Evolutionary conservation across 495 filamentous ascomycete species (phyloP).

Genomic region (Penicillium roqueforti): DNA sequence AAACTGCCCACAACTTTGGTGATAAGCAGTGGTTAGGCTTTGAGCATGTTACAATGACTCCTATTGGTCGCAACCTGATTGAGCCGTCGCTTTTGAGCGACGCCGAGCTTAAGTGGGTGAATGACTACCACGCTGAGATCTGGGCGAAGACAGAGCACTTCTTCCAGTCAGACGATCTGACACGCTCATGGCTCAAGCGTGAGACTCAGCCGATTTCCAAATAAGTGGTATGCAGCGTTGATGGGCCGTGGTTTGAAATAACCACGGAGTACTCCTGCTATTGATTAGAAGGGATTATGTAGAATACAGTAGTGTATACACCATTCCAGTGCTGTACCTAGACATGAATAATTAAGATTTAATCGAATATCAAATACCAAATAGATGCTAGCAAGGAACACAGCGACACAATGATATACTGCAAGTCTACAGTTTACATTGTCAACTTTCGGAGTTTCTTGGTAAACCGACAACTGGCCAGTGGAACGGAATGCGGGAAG

Average conservation of each 20-base stretch:
- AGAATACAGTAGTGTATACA: neutral
- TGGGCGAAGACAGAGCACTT: constrained; percentile 76
- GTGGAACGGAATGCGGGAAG: constrained; percentile 23
- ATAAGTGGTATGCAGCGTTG: constrained; percentile 11
- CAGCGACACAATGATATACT: neutral
- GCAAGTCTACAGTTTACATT: too few species aligned
- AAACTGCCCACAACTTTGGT: constrained; percentile 83
- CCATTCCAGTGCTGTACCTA: neutral
- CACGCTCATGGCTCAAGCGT: constrained; percentile 75
- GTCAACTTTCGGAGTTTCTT: neutral
- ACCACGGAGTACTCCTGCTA: neutral
- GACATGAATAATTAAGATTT: neutral
- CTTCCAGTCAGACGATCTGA: constrained; percentile 67
- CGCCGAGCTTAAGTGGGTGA: constrained; percentile 82
- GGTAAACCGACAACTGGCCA: constrained; percentile 4
- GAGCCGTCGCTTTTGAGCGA: constrained; percentile 67
- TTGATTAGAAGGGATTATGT: neutral
- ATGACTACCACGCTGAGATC: constrained; percentile 79
- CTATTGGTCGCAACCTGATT: constrained; percentile 86
- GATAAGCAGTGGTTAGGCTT: constrained; percentile 94
- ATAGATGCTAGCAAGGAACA: neutral
- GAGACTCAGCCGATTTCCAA: constrained; percentile 63
- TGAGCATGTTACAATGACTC: constrained; percentile 96
- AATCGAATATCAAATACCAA: neutral
- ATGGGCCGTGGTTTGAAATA: neutral